phyloP scores from a whole-genome alignment of 225 moss, liverwort and hornwort genomes.

The Anthoceros angustus region DNA sequence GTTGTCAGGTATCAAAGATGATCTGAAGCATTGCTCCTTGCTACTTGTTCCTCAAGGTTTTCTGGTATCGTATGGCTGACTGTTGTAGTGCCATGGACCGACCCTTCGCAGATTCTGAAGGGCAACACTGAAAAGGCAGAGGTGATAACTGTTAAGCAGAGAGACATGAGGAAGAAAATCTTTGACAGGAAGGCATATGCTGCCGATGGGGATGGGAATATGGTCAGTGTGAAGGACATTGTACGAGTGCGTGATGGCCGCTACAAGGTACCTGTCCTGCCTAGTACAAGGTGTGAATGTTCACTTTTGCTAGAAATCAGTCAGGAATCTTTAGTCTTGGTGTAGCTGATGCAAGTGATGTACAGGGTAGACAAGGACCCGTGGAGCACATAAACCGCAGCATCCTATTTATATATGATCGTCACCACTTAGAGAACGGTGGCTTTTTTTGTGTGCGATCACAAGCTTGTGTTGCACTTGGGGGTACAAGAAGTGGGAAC shows the following conservation, averaged over 20 bases:
- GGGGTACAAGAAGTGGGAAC: slow-evolving; percentile 58
- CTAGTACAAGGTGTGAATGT: not conserved
- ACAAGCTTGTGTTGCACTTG: slow-evolving; percentile 70
- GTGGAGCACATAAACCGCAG: slow-evolving; percentile 86
- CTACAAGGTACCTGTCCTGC: slow-evolving; percentile 35
- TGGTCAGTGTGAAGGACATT: slow-evolving; percentile 56
- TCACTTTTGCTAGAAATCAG: too few species aligned
- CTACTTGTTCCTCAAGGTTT: not conserved
- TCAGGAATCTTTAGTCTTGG: not conserved
- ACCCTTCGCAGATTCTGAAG: slow-evolving; percentile 43
- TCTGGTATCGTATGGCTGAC: not conserved
- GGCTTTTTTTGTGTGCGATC: slow-evolving; percentile 71
- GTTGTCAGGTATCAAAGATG: slow-evolving; percentile 46
- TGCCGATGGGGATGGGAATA: slow-evolving; percentile 65
- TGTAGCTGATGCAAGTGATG: not conserved
- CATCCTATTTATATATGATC: slow-evolving; percentile 81
- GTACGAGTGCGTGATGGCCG: slow-evolving; percentile 79
- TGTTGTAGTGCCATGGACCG: slow-evolving; percentile 1
- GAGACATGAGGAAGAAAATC: slow-evolving; percentile 70
- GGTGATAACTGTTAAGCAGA: slow-evolving; percentile 67
- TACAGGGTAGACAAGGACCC: slow-evolving; percentile 93
- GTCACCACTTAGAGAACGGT: slow-evolving; percentile 95
- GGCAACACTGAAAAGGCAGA: slow-evolving; percentile 80
- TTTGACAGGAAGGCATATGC: slow-evolving; percentile 49
- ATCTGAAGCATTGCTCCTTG: not conserved